Percentiles rank a stretch among this genome's conserved stretches.
These are phyloP conservation scores for Raffaelea arxii DNA, from an alignment of 2,329 filamentous ascomycete species.

Conservation along the genomic window DNA sequence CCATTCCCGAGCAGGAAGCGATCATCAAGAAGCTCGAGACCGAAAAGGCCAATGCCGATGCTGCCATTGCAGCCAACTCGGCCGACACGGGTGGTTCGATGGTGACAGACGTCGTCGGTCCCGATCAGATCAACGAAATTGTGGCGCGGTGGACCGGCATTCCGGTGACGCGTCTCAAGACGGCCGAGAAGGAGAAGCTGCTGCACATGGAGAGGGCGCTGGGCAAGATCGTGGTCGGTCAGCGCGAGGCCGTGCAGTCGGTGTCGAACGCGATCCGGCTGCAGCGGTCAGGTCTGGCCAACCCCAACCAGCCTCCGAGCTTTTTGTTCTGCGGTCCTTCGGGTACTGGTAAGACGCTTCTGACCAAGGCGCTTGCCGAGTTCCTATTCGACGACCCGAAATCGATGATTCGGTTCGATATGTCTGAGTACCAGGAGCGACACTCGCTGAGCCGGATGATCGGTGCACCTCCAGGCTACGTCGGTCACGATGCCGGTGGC, in stretches of 20 bases:
- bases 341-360: constrained; percentile 92
- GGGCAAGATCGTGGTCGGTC: constrained; percentile 76
- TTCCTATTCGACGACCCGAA: constrained; percentile 97
- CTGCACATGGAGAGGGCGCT: constrained; percentile 90
- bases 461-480: constrained; percentile 90
- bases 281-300: constrained; percentile 86
- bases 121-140: constrained; percentile 98
- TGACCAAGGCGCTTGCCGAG: constrained; percentile 94
- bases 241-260: constrained; percentile 84
- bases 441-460: constrained; percentile 97
- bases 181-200: constrained; percentile 96
- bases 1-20: constrained; percentile 81
- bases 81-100: constrained; percentile 59
- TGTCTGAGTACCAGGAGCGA: constrained; percentile 98
- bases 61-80: constrained; percentile 45
- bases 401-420: constrained; percentile 97
- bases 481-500: constrained; percentile 90
- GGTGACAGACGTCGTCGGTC: constrained; percentile 86
- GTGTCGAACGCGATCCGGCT: constrained; percentile 95
- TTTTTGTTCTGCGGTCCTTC: constrained; percentile 99
- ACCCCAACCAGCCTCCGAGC: constrained; percentile 93
- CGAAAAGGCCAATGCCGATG: constrained; percentile 71
- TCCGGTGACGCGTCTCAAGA: constrained; percentile 86
- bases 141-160: constrained; percentile 98
- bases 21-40: constrained; percentile 74